These are phyloP conservation scores for Erodium texanum DNA, from an alignment of 441 rosid species.

Conservation along the genomic window DNA sequence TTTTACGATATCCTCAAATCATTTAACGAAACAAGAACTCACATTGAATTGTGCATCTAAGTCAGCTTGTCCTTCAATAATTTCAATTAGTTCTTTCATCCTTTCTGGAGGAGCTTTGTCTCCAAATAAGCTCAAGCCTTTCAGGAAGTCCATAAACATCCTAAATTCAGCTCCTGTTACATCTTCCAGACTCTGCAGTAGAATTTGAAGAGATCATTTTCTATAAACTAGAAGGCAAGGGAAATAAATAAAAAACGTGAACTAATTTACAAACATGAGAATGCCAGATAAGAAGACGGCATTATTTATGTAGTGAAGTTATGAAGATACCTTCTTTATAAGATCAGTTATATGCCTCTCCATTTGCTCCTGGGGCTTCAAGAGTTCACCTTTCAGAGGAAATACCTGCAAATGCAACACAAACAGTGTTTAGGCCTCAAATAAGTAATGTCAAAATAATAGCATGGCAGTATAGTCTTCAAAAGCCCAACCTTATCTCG, in stretches of 20 bases:
- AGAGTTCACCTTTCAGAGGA: conserved; percentile 75
- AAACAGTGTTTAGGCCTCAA: conserved; percentile 6
- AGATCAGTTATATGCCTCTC: conserved; percentile 84
- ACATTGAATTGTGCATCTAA: conserved; percentile 80
- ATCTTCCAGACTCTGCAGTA: conserved; percentile 72
- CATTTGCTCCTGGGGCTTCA: conserved; percentile 92
- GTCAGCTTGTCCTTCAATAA: conserved; percentile 95
- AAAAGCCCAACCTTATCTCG: conserved; percentile 60
- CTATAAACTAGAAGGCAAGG: neutral
- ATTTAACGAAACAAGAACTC: conserved; percentile 22
- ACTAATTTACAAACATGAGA: neutral
- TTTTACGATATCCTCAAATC: neutral
- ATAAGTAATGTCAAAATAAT: neutral
- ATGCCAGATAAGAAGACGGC: neutral
- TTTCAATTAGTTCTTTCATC: conserved; percentile 79
- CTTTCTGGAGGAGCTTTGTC: conserved; percentile 86
- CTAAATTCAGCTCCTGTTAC: conserved; percentile 92
- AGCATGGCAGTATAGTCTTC: conserved; percentile 10
- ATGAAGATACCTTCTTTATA: conserved; percentile 58
- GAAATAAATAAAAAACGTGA: neutral
- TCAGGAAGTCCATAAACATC: conserved; percentile 97
- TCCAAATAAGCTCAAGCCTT: conserved; percentile 81
- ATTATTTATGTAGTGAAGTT: conserved; percentile 1
- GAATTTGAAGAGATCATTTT: conserved; percentile 17
- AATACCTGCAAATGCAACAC: conserved; percentile 46